A percentile compares a stretch with the other conserved stretches of the same genome.
These are phyloP conservation scores for Dispira simplex DNA, from an alignment of 192 early-diverging fungal genomes.

Conservation along the genomic window DNA sequence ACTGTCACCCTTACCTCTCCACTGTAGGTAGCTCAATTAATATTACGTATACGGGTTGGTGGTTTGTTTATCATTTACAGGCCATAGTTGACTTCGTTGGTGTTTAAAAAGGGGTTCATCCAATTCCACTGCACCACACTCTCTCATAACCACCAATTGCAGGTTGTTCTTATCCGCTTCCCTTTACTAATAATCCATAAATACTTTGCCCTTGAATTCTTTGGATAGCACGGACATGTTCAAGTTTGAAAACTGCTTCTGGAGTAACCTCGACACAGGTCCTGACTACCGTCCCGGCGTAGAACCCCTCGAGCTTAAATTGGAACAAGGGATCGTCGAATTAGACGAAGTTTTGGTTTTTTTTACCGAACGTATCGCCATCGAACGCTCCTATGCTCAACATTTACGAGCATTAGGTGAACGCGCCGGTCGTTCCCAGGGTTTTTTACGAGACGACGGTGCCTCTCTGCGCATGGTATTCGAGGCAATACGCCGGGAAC, in stretches of 20 bases:
- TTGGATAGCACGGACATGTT: slow-evolving; percentile 15
- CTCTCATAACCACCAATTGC: no score
- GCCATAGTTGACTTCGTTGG: no score
- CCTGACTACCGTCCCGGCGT: slow-evolving; percentile 27
- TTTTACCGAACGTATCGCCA: slow-evolving; percentile 23
- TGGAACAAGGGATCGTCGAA: slow-evolving; percentile 25
- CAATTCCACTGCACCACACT: no score
- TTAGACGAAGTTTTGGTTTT: slow-evolving; percentile 26
- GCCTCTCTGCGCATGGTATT: slow-evolving; percentile 29
- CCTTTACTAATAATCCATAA: no score
- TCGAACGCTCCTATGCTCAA: slow-evolving; percentile 25
- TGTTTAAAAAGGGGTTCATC: no score
- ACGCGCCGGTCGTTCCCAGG: slow-evolving; percentile 15
- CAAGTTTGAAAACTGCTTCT: slow-evolving; percentile 32
- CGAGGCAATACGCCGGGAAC: slow-evolving; percentile 24
- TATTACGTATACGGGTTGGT: no score
- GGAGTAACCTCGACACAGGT: slow-evolving; percentile 28
- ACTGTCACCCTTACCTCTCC: no score
- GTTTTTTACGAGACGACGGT: slow-evolving; percentile 30
- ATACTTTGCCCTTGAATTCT: neutral
- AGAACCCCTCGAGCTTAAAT: slow-evolving; percentile 24
- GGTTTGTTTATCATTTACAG: no score
- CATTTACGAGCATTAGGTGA: slow-evolving; percentile 22
- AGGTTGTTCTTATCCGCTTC: no score
- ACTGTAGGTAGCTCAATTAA: no score